Evolutionary conservation across 805 yeast species (phyloP).

Genomic region (Kluyveromyces starmeri): DNA sequence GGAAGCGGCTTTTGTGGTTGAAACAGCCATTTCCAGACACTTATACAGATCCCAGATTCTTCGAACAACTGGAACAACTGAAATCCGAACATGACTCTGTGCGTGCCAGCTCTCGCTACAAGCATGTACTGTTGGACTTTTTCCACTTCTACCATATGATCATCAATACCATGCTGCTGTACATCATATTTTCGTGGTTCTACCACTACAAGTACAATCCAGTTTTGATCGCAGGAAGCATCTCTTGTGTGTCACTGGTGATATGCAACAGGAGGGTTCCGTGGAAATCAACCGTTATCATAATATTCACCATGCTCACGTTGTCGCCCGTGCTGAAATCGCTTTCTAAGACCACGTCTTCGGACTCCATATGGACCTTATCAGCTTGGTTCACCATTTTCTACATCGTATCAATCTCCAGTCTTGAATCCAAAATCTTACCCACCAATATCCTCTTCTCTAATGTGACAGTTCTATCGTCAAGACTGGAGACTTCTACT

Average conservation of each 20-base stretch:
- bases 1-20: conserved; percentile 83
- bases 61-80: conserved; percentile 27
- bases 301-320: conserved; percentile 61
- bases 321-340: conserved; percentile 87
- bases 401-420: conserved; percentile 37
- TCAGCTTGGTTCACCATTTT: conserved; percentile 68
- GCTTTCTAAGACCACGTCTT: conserved; percentile 77
- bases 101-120: conserved; percentile 13
- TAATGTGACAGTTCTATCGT: conserved; percentile 82
- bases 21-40: conserved; percentile 86
- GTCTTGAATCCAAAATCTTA: conserved; percentile 38
- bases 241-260: conserved; percentile 10
- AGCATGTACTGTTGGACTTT: conserved; percentile 18
- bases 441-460: conserved; percentile 79
- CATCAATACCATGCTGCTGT: conserved; percentile 52
- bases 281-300: conserved; percentile 58
- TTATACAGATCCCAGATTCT: conserved; percentile 72
- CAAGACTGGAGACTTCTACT: conserved; percentile 66
- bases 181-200: conserved; percentile 44
- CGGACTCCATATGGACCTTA: conserved; percentile 93
- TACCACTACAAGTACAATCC: conserved; percentile 19
- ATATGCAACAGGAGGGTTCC: conserved; percentile 16
- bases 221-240: conserved; percentile 13
- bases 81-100: conserved; percentile 9
- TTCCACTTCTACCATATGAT: conserved; percentile 29